Evolutionary conservation across 495 filamentous ascomycete genomes (phyloP), one percentile per base, ranked within the genome.

Genomic region (Copromyces sp.): DNA sequence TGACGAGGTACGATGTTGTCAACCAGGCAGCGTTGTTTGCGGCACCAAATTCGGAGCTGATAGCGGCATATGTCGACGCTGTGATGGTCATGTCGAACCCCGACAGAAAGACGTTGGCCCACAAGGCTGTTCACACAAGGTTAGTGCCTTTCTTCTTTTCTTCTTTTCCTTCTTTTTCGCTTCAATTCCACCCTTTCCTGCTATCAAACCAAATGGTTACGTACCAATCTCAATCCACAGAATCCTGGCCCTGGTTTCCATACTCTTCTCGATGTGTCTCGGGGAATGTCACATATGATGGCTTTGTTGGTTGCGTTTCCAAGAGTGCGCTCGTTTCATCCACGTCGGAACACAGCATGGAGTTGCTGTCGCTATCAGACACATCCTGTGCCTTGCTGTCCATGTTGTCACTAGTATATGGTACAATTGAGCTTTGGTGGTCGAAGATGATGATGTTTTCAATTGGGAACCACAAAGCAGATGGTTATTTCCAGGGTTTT

Each of bases 1-100:
- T 90, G 72, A 94, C 90, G 20, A 93, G 80, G 37, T 90, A 90
- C 4, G 90, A 92, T 3, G 90, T 94, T 9, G 90, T 92, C 2
- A 91, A 87, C 91, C 91, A 94, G 12, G 81, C 84, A 3, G 85
- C 82, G 5, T 84, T 86, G 74, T 86, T 85, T 9, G 84, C 83
- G 4, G 84, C 85, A 69, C 80, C 78, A 70, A 88, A 87, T 68
- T 86, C 84, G 38, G 85, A 87, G 73, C 87, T 87, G 75, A 91
- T 91, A 24, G 89, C 82, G 17, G 89, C 88, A 69, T 91, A 90
- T 1, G 89, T 90, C 7, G 89, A 86, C 0, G 89, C 89, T 0
- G 88, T 90, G 77, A 90, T 90, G 6, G 89, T 91, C 7, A 87
- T 85, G 71, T 91, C 89, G 75, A 90, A 90, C 0, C 88, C 89